Base-by-base conservation (phyloP, 1,284 basidiomycete species). In the Leccinum fuscescens region DNA sequence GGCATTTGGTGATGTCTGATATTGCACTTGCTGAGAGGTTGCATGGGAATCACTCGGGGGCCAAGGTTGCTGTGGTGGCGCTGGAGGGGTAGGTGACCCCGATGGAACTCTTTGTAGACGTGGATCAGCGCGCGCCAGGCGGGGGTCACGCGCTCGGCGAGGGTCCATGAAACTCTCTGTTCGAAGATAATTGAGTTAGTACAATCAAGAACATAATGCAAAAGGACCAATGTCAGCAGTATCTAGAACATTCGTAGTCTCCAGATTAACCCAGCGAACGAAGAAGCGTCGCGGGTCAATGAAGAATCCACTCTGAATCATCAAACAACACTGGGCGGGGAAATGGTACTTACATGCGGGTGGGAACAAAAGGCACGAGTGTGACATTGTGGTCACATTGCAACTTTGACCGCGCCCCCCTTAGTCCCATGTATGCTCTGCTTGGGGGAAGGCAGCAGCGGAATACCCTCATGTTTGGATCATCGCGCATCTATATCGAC, bases 241-340 rank as follows among this genome's bases (percentile, higher is more conserved):
- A 92, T 93, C 90, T 85, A 82, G 89, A 91, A 91, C 89, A 89
- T 80, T 80, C 65, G 69, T 69, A 75, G 89, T 92, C 90, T 82
- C 80, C 90, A 80, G 72, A 65, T 82, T 80, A 77, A 89, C 86
- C 89, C 88, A 78, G 69, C 62, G 35, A 60, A 61, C 61, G 65
- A 56, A 59, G 14, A 62, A 67, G 64, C 35, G 15, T 37, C 49
- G 73, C 80, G 79, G 88, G 84, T 90, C 80, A 77, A 83, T 85
- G 73, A 76, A 87, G 90, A 77, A 86, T 90, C 90, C 90, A 92
- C 90, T 92, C 90, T 89, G 86, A 87, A 84, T 91, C 87, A 89
- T 92, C 89, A 75, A 69, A 58, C 74, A 71, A 63, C 56, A 62
- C 24, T 7, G 55, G 55, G 46, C 33, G 22, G 53, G 7, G 37